Base-by-base conservation (phyloP, 192 early-diverging fungal genomes). In the Piromyces finnis region DNA sequence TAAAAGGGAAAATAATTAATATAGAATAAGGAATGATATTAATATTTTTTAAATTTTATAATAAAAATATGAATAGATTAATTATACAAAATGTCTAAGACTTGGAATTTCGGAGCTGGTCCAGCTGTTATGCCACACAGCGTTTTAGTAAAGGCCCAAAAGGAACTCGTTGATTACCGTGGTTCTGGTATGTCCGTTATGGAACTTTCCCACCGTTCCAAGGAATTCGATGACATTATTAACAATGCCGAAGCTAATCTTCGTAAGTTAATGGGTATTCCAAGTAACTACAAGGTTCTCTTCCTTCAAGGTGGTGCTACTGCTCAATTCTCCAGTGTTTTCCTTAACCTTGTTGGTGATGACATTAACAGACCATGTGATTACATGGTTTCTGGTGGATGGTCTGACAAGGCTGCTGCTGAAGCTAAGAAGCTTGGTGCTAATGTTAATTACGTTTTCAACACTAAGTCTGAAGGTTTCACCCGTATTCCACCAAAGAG, bases 261-360 rank as follows among this genome's bases (percentile, higher is more conserved):
- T 77, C 89, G 90, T 17, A 81, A 82, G 5, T 84, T 97, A 17
- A 87, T 98, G 77, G 83, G 87, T n/a, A 88, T 99, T 77, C 97
- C 97, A 30, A 29, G 37, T 29, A 94, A 95, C 89, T 97, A 99
- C 88, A 88, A 91, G 68, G 89, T 99, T 36, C 79, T 96, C 78
- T 98, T 97, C 84, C 91, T 97, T 91, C 97, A 98, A 85, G 97
- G 96, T 78, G 97, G 97, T 32, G 97, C 94, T 7, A 93, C 94
- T 29, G 92, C 95, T 15, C 94, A 95, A 87, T 99, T 99, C 86
- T 91, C 95, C 0, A 90, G 94, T 4, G 84, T 96, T 3, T 92
- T 95, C 36, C 94, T 95, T 83, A 99, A 99, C 83, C 86, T 99
- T 80, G 83, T 97, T 30, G 94, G 92, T 30, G 85, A 85, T 79